Evolutionary conservation across 495 filamentous ascomycete genomes (phyloP).

Genomic region (Emericellopsis terricola): DNA sequence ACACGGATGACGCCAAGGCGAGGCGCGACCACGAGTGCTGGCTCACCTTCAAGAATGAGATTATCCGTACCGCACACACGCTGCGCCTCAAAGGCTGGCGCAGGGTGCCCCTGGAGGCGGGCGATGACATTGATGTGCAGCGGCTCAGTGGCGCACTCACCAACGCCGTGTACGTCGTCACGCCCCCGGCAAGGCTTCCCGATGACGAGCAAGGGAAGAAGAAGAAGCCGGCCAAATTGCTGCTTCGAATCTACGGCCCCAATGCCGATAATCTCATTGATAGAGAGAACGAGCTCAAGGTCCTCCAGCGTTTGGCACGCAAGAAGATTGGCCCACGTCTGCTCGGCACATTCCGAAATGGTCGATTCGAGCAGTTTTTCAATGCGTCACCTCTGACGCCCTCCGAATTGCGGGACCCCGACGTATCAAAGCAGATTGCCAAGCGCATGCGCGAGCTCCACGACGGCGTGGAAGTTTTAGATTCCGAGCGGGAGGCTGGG

Average conservation of each 20-base stretch:
- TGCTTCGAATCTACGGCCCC: conserved; percentile 86
- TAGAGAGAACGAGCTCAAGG: conserved; percentile 71
- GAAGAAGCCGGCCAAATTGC: conserved; percentile 42
- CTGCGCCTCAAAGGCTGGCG: conserved; percentile 82
- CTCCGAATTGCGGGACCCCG: conserved; percentile 58
- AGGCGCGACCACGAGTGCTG: conserved; percentile 57
- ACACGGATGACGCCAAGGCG: conserved; percentile 20
- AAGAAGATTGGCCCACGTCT: conserved; percentile 88
- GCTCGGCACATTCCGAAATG: conserved; percentile 87
- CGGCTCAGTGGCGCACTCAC: conserved; percentile 87
- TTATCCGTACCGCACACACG: conserved; percentile 76
- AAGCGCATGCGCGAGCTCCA: conserved; percentile 96
- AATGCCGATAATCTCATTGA: conserved; percentile 95
- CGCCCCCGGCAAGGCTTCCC: conserved; percentile 46
- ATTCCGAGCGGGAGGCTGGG: conserved; percentile 57
- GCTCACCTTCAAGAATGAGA: conserved; percentile 73
- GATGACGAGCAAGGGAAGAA: conserved; percentile 16
- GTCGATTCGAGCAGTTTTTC: conserved; percentile 91
- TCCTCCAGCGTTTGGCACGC: conserved; percentile 67
- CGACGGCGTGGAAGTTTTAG: conserved; percentile 73
- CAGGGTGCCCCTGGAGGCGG: conserved; percentile 44
- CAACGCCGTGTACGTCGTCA: conserved; percentile 89
- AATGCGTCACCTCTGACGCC: conserved; percentile 63
- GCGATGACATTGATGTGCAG: conserved; percentile 57
- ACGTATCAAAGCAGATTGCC: conserved; percentile 84